Conservation (phyloP, 805 yeast genomes). For the Saccharomyces paradoxus region DNA sequence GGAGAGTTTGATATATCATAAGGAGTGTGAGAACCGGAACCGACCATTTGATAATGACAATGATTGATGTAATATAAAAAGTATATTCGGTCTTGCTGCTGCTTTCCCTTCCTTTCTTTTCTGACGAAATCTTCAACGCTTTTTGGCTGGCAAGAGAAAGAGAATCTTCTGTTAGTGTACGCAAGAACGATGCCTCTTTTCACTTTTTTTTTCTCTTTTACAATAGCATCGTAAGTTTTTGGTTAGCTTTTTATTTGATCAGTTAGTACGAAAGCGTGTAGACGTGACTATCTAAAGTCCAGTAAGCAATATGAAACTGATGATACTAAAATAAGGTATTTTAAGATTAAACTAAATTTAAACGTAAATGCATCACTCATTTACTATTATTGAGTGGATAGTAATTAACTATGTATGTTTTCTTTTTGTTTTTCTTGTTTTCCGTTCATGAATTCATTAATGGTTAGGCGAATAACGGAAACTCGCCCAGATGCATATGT, state of each 20-base stretch:
- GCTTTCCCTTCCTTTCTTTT: background rate
- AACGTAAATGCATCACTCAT: slow-evolving; percentile 4
- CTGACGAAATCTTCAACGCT: background rate
- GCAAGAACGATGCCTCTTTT: background rate
- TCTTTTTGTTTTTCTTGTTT: background rate
- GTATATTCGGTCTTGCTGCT: background rate
- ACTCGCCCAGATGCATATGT: background rate
- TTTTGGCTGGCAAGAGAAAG: background rate
- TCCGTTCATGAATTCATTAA: background rate
- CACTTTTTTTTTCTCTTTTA: background rate
- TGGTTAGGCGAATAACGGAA: background rate
- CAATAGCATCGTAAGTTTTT: background rate
- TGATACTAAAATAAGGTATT: background rate
- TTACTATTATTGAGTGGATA: slow-evolving; percentile 1
- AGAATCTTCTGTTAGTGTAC: background rate
- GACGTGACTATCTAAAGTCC: background rate
- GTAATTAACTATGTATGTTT: slow-evolving; percentile 3
- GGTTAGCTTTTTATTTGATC: background rate
- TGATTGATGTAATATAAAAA: background rate
- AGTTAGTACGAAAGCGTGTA: background rate
- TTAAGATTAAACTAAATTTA: background rate
- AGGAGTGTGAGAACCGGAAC: background rate
- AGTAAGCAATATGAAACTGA: background rate
- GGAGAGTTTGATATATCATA: background rate
- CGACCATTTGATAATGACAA: background rate